Base-by-base conservation (phyloP, 768 basidiomycete species). In the Daedaleopsis nitida region DNA sequence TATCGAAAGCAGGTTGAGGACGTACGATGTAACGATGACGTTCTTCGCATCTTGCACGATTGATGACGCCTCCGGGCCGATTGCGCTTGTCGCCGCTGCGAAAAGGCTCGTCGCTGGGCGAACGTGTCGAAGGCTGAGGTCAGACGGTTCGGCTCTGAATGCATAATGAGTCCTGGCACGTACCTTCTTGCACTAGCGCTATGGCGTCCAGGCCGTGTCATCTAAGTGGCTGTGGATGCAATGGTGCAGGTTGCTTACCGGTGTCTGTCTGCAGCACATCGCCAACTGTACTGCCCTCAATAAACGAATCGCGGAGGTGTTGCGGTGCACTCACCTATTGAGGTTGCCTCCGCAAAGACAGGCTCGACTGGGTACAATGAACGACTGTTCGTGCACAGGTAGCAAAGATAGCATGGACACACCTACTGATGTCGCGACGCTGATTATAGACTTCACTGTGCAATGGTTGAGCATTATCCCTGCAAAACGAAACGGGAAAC, bases 391-490 rank as follows among this genome's bases (percentile, higher is more conserved):
- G 7, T 32, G 27, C 27, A 32, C 27, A 32, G 27, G 7, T 32
- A 32, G 27, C 27, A 3, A 32, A 7, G 27, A 32, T 7, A 7
- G 3, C 7, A 32, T 32, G 27, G 27, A 32, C 27, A 32, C 7
- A 57, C 60, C 44, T 37, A 45, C 55, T 6, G 60, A 35, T 5
- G 60, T 62, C 8, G 47, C 49, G 1, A 49, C 19, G 17, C 34
- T 23, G 6, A 62, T 21, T 21, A 57, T 38, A 21, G 60, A 50
- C 19, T 52, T 55, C 17, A 62, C 60, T 62, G 32, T 13, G 10
- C n/a, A 1, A 23, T 3, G 8, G 35, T 23, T 12, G 2, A 17
- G n/a, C 24, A 1, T 17, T 42, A 14, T 10, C 3, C 14, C 4
- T n/a, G n/a, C n/a, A n/a, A n/a, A n/a, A n/a, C n/a, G n/a, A n/a